Conservation (phyloP, 352 stramenopile genomes). For the Globisporangium camurandrum region DNA sequence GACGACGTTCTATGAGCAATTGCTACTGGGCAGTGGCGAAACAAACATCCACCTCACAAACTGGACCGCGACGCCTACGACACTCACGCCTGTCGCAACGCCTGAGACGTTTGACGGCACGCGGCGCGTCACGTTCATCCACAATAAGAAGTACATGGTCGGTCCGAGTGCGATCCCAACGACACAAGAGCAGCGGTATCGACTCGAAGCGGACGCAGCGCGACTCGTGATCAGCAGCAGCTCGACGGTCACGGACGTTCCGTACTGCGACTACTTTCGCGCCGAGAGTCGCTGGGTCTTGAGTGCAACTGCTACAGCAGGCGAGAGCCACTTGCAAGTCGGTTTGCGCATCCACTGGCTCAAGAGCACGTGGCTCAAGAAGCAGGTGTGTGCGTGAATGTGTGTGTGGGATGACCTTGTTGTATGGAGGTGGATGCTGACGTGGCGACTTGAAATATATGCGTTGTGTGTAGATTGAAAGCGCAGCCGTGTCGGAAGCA, state of each 20-base stretch:
- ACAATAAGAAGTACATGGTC: slow-evolving; percentile 89
- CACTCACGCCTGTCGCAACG: slow-evolving; percentile 48
- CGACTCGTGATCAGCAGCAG: slow-evolving; percentile 69
- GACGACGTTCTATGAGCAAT: slow-evolving; percentile 27
- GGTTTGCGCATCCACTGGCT: slow-evolving; percentile 67
- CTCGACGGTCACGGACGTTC: slow-evolving; percentile 63
- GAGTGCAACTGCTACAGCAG: slow-evolving; percentile 35
- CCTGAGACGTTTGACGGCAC: slow-evolving; percentile 56
- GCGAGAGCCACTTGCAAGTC: slow-evolving; percentile 41
- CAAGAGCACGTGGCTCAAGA: slow-evolving; percentile 86
- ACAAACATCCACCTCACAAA: slow-evolving; percentile 47
- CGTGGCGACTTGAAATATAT: too few relatives aligned
- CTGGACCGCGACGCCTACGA: slow-evolving; percentile 36
- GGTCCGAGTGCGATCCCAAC: slow-evolving; percentile 74
- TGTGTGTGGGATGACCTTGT: not conserved
- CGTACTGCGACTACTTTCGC: slow-evolving; percentile 84
- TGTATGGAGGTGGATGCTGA: not conserved
- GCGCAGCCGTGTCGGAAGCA: slow-evolving; percentile 59
- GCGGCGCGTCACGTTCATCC: slow-evolving; percentile 47
- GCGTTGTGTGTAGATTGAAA: slow-evolving; percentile 59
- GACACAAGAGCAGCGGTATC: slow-evolving; percentile 58
- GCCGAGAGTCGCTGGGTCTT: slow-evolving; percentile 85
- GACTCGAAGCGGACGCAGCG: slow-evolving; percentile 22
- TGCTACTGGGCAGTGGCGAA: slow-evolving; percentile 41
- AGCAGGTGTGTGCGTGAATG: slow-evolving; percentile 42